phyloP scores from a whole-genome alignment of 805 yeast genomes.

The Lipomyces sp. region DNA sequence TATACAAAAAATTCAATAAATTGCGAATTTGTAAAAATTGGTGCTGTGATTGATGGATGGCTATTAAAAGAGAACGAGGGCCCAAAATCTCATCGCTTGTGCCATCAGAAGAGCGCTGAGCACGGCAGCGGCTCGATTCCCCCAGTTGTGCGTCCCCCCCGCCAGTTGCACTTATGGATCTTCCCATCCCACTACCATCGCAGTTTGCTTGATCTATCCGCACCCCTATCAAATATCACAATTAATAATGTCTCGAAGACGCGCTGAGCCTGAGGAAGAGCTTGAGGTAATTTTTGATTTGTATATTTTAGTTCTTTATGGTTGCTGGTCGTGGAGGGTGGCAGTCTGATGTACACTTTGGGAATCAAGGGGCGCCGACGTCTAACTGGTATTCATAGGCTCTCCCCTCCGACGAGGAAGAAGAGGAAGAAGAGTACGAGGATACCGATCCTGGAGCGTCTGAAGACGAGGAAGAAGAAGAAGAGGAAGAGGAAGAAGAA shows the following conservation, averaged over 20 bases:
- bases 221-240: not conserved
- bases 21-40: too few relatives aligned
- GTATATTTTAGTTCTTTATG: not conserved
- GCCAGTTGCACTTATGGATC: not conserved
- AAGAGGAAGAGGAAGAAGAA: conserved; percentile 29
- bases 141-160: too few relatives aligned
- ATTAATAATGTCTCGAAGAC: conserved; percentile 29
- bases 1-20: too few relatives aligned
- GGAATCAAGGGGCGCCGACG: not conserved
- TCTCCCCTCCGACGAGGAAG: conserved; percentile 37
- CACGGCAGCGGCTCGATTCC: too few relatives aligned
- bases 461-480: conserved; percentile 33
- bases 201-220: not conserved
- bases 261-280: conserved; percentile 37
- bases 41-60: too few relatives aligned
- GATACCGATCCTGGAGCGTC: conserved; percentile 36
- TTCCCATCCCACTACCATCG: not conserved
- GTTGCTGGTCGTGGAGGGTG: too few relatives aligned
- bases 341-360: not conserved
- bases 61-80: too few relatives aligned
- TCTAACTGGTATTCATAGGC: conserved; percentile 20
- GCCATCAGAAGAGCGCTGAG: too few relatives aligned
- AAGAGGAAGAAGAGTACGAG: conserved; percentile 38
- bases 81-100: too few relatives aligned
- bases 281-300: conserved; percentile 26